phyloP scores from a whole-genome alignment of 768 basidiomycete species.

The Collybia sordida region DNA sequence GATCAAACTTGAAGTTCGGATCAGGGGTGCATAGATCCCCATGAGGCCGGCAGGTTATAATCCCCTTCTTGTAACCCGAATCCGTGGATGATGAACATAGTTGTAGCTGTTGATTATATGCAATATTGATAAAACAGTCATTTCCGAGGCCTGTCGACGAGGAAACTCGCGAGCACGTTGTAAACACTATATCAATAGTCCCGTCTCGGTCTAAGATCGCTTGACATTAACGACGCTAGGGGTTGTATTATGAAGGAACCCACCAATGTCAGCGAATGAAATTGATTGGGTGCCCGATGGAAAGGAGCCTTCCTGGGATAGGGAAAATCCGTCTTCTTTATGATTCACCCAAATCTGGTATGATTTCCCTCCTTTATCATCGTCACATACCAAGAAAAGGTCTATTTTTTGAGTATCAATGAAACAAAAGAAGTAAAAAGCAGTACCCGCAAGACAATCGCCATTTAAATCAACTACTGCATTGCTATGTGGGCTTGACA shows the following conservation, averaged over 20 bases:
- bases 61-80: constrained; percentile 46
- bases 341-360: constrained; percentile 95
- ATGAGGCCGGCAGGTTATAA: constrained; percentile 68
- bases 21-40: constrained; percentile 84
- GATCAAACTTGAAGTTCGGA: constrained; percentile 74
- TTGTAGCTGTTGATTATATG: constrained; percentile 87
- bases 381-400: constrained; percentile 85
- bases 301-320: constrained; percentile 65
- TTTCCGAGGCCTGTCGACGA: constrained; percentile 67
- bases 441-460: constrained; percentile 86
- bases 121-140: constrained; percentile 85
- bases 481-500: constrained; percentile 92
- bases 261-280: constrained; percentile 90
- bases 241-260: constrained; percentile 14
- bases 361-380: constrained; percentile 52
- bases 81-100: constrained; percentile 67
- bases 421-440: background rate
- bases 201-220: constrained; percentile 79
- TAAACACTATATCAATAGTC: constrained; percentile 92
- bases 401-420: constrained; percentile 43
- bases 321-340: constrained; percentile 70
- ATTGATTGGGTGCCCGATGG: constrained; percentile 78
- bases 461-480: constrained; percentile 94
- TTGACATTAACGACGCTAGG: constrained; percentile 5
- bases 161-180: constrained; percentile 77